Percentiles rank a stretch among this genome's conserved stretches.
These are phyloP conservation scores for Aspergillus floridensis DNA, from an alignment of 2,329 filamentous ascomycete genomes.

Conservation along the genomic window DNA sequence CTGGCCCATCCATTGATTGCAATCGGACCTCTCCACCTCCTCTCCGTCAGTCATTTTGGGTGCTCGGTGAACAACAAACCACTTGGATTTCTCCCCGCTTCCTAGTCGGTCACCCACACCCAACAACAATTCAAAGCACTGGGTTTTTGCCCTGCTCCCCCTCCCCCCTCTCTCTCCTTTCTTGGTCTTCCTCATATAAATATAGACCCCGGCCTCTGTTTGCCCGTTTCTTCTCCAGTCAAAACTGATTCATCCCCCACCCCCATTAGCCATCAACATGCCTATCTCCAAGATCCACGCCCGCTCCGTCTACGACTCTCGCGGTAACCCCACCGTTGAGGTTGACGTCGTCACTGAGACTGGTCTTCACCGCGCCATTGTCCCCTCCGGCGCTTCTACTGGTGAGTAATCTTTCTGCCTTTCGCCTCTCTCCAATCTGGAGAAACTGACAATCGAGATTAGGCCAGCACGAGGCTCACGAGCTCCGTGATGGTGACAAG, in stretches of 20 bases:
- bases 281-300: constrained; percentile 86
- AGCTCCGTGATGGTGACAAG: constrained; percentile 89
- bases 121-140: constrained; percentile 18
- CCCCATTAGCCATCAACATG: constrained; percentile 60
- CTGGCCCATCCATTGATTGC: constrained; percentile 15
- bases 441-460: constrained; percentile 27
- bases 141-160: constrained; percentile 10
- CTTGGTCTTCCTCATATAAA: constrained; percentile 17
- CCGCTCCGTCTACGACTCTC: constrained; percentile 97
- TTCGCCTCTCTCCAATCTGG: background rate
- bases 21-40: constrained; percentile 19
- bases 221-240: constrained; percentile 19
- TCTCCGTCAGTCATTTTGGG: constrained; percentile 32
- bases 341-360: constrained; percentile 96
- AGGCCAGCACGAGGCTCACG: constrained; percentile 88
- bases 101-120: constrained; percentile 32
- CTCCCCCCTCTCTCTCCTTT: background rate
- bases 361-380: constrained; percentile 94
- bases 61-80: constrained; percentile 39
- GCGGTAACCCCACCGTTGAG: constrained; percentile 96
- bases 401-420: constrained; percentile 55
- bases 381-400: constrained; percentile 93
- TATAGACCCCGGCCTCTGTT: constrained; percentile 19
- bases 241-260: constrained; percentile 23
- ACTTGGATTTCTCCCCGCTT: constrained; percentile 25